Base-by-base conservation (phyloP, 495 filamentous ascomycete genomes). In the Chaetomium fimeti region DNA sequence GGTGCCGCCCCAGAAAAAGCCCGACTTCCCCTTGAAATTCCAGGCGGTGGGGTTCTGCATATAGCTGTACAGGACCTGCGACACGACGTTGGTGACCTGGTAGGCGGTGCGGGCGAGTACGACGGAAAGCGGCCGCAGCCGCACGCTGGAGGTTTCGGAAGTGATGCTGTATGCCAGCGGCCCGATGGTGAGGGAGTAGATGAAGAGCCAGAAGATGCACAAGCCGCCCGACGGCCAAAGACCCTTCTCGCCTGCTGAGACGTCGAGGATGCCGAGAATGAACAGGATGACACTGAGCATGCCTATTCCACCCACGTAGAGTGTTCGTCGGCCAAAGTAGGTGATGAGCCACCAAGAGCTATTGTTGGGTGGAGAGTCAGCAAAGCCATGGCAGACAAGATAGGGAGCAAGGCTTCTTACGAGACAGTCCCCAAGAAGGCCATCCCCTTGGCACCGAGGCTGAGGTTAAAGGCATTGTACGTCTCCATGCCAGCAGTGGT, bases 41-140 rank as follows among this genome's bases (percentile, higher is more conserved):
- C 81, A 87, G 28, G 85, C 76, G 53, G 87, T 82, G 1, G 85
- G 84, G 64, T 88, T 89, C 51, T 90, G 81, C 82, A 88, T 83
- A 63, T 89, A 87, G 0, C 86, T 85, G 55, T 88, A 85, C 0
- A 83, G 83, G 15, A 90, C 80, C 32, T 60, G 38, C 6, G 83
- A 86, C 76, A 86, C 87, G 12, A 81, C 75, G 48, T 88, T 87
- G 1, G 83, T 83, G 42, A 87, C 72, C 0, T 86, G 64, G 0
- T 90, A 85, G 0, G 80, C 75, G 8, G 84, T 86, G 1, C 85
- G 85, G 0, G 86, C 84, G 3, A 91, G 70, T 8, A 81, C 86
- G 2, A 86, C 85, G 0, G 86, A 87, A 71, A 87, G 87, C 0
- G 83, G 82, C 8, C 88, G 79, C 0, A 90, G 80, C 40, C 77